Percentiles rank a stretch among this genome's conserved stretches.
These are phyloP conservation scores for Stellera chamaejasme DNA, from an alignment of 345 rosid species.

Conservation along the genomic window DNA sequence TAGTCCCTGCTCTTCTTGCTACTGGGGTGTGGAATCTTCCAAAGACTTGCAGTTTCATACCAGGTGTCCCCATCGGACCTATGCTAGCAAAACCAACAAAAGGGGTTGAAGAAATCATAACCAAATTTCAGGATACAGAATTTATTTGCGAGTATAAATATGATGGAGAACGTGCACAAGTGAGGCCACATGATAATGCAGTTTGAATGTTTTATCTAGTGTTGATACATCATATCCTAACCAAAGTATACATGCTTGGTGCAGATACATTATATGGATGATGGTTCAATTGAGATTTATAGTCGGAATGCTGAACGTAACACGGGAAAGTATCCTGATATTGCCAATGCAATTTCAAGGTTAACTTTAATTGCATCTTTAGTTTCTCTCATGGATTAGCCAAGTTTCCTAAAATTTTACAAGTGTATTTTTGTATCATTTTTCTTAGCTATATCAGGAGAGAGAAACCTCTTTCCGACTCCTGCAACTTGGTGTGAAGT, in stretches of 20 bases:
- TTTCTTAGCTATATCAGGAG: no score
- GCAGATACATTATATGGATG: constrained; percentile 84
- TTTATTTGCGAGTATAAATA: constrained; percentile 90
- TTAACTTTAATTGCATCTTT: constrained; percentile 12
- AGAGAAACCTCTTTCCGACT: no score
- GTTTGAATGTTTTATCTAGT: constrained; percentile 8
- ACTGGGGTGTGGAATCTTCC: constrained; percentile 88
- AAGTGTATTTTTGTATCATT: no score
- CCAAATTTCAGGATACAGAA: constrained; percentile 74
- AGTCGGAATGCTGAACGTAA: constrained; percentile 92
- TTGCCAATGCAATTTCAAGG: constrained; percentile 70
- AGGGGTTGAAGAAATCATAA: constrained; percentile 70
- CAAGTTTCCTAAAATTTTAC: no score
- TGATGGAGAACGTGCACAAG: constrained; percentile 99
- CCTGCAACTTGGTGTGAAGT: no score
- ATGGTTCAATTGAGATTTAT: constrained; percentile 87
- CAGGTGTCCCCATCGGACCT: constrained; percentile 89
- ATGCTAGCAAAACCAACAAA: constrained; percentile 95
- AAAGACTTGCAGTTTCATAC: constrained; percentile 54
- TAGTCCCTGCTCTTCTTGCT: constrained; percentile 71
- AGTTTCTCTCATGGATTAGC: no score
- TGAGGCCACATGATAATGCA: constrained; percentile 14
- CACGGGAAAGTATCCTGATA: constrained; percentile 90
- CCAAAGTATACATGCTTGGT: constrained; percentile 4
- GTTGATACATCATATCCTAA: constrained; percentile 1